These are phyloP conservation scores for Neofusicoccum parvum DNA, from an alignment of 2,329 filamentous ascomycete species.

Conservation along the genomic window DNA sequence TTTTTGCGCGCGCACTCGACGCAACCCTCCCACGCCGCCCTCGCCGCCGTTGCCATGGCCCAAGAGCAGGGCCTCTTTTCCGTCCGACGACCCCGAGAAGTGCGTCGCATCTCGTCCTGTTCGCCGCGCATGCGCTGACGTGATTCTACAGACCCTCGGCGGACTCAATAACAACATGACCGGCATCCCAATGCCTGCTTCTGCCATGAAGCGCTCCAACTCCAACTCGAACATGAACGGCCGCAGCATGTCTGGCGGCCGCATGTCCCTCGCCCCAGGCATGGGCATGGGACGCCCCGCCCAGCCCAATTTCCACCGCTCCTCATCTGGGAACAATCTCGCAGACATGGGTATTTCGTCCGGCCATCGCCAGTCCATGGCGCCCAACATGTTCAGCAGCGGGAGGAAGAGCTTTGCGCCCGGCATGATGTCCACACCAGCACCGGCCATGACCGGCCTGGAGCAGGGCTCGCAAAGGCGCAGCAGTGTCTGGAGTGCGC, in stretches of 20 bases:
- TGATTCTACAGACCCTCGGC: slow-evolving; percentile 70
- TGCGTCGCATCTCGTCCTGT: slow-evolving; percentile 53
- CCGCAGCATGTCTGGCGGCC: slow-evolving; percentile 75
- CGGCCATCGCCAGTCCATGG: slow-evolving; percentile 80
- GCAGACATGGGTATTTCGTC: slow-evolving; percentile 80
- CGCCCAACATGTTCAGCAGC: slow-evolving; percentile 57
- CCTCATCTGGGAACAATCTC: slow-evolving; percentile 79
- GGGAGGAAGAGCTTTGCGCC: slow-evolving; percentile 74
- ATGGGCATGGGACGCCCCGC: slow-evolving; percentile 60
- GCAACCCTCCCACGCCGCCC: not conserved
- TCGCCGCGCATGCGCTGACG: slow-evolving; percentile 27
- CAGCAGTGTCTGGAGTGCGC: slow-evolving; percentile 68
- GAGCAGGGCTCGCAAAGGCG: slow-evolving; percentile 64
- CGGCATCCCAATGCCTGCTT: slow-evolving; percentile 85
- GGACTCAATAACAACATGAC: slow-evolving; percentile 76
- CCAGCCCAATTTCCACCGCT: slow-evolving; percentile 83
- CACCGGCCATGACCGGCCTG: slow-evolving; percentile 44
- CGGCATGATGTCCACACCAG: slow-evolving; percentile 49
- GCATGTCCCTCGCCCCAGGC: slow-evolving; percentile 78
- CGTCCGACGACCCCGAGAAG: slow-evolving; percentile 88
- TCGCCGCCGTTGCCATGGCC: slow-evolving; percentile 62
- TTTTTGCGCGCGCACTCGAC: not conserved
- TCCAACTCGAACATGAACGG: slow-evolving; percentile 67
- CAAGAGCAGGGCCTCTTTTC: slow-evolving; percentile 88
- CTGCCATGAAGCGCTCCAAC: slow-evolving; percentile 90